Conservation (phyloP, 495 filamentous ascomycete species). For the Penicillium fimorum region DNA sequence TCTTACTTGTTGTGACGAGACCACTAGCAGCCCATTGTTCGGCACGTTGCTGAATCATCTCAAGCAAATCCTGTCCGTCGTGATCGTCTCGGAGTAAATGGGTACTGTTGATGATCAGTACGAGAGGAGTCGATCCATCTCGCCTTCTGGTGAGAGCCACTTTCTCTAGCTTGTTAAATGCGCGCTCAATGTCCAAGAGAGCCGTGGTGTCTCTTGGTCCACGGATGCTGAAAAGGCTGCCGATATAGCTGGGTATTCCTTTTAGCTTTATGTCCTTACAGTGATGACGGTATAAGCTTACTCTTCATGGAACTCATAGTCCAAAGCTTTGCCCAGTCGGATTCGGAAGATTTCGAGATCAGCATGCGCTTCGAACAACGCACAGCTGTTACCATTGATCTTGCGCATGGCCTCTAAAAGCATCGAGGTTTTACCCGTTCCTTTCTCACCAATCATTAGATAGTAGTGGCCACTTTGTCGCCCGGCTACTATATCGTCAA, state of each 20-base stretch:
- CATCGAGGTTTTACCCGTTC: conserved; percentile 95
- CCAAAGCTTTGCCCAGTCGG: conserved; percentile 84
- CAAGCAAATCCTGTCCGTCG: conserved; percentile 84
- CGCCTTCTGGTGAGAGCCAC: conserved; percentile 71
- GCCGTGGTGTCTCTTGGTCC: conserved; percentile 90
- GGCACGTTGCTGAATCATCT: conserved; percentile 91
- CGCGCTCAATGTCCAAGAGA: conserved; percentile 89
- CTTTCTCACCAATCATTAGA: conserved; percentile 93
- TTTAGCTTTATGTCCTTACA: conserved; percentile 16
- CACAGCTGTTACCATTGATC: conserved; percentile 77
- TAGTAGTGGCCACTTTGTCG: conserved; percentile 75
- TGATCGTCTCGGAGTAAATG: conserved; percentile 90
- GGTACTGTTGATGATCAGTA: conserved; percentile 87
- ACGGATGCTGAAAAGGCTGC: conserved; percentile 88
- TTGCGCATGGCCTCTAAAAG: conserved; percentile 90
- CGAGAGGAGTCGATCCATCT: conserved; percentile 59
- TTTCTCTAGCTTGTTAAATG: conserved; percentile 97
- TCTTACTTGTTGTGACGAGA: conserved; percentile 69
- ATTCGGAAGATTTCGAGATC: conserved; percentile 95
- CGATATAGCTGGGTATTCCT: conserved; percentile 76
- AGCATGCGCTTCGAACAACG: conserved; percentile 94
- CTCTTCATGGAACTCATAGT: conserved; percentile 84
- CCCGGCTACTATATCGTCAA: conserved; percentile 77
- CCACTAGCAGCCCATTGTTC: conserved; percentile 93
- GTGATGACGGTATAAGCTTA: conserved; percentile 19